These are phyloP conservation scores for Debaryomyces tyrocola DNA, from an alignment of 805 yeast species.

Conservation along the genomic window DNA sequence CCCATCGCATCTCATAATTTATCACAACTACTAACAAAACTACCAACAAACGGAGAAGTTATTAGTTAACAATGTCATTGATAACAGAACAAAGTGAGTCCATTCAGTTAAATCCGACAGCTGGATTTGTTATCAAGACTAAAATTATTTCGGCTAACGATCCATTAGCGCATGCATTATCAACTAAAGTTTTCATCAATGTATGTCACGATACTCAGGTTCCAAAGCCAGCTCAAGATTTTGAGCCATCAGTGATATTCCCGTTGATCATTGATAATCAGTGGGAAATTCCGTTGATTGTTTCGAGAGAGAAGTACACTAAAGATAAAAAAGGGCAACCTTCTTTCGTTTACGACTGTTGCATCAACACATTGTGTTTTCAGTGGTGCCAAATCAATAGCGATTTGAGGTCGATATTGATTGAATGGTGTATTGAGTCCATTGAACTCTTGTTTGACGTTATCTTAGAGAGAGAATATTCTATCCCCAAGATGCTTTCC, in stretches of 20 bases:
- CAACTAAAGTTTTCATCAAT: constrained; percentile 73
- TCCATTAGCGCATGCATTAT: constrained; percentile 25
- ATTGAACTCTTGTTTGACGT: constrained; percentile 56
- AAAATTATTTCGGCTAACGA: constrained; percentile 39
- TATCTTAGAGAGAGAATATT: constrained; percentile 59
- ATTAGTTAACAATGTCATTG: constrained; percentile 1
- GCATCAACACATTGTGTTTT: constrained; percentile 64
- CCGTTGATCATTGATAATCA: constrained; percentile 64
- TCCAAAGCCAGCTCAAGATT: constrained; percentile 58
- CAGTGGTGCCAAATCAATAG: constrained; percentile 58
- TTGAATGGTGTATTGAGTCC: constrained; percentile 84
- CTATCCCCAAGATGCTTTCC: constrained; percentile 67
- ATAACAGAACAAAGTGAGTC: constrained; percentile 9
- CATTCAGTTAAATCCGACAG: constrained; percentile 47
- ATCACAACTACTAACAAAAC: too few species aligned
- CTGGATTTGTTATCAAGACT: constrained; percentile 76
- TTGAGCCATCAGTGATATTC: constrained; percentile 58
- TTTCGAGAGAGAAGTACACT: constrained; percentile 56
- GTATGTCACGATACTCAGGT: constrained; percentile 66
- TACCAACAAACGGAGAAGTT: background rate
- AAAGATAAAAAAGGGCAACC: constrained; percentile 68
- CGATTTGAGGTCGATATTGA: constrained; percentile 62
- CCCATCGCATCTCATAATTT: background rate
- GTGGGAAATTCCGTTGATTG: constrained; percentile 85
- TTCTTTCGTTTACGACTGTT: constrained; percentile 76